A percentile compares a stretch with the other conserved stretches of the same genome.
Conservation (phyloP, 2,329 filamentous ascomycete species). For the Sporothrix phasma region DNA sequence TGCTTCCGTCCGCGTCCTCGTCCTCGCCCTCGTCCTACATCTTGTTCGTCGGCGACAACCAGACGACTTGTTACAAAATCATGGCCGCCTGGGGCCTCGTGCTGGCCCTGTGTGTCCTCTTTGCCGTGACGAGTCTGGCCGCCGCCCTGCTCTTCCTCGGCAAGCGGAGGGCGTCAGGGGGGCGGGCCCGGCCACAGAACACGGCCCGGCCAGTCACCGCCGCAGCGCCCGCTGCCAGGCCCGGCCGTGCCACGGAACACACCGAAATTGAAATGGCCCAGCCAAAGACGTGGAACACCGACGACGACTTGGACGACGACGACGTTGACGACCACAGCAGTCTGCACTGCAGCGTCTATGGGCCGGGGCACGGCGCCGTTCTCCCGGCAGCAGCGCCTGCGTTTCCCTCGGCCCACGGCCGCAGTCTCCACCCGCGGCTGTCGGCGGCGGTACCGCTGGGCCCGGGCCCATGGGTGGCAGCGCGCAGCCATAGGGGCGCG, state of each 20-base stretch:
- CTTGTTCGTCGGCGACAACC: conserved; percentile 41
- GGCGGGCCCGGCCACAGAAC: not conserved
- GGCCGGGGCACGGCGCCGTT: not conserved
- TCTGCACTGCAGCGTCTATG: not conserved
- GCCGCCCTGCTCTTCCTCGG: conserved; percentile 54
- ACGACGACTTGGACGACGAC: conserved; percentile 4
- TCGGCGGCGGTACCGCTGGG: not conserved
- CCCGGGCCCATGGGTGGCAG: no score
- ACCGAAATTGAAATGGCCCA: conserved; percentile 23
- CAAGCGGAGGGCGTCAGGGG: conserved; percentile 33
- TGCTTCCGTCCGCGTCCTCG: not conserved
- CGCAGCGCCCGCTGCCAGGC: no score
- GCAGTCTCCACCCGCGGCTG: not conserved
- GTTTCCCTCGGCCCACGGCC: not conserved
- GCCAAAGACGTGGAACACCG: not conserved
- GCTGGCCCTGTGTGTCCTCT: conserved; percentile 67
- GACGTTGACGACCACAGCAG: not conserved
- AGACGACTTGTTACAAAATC: conserved; percentile 66
- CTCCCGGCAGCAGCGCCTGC: not conserved
- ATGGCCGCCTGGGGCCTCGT: conserved; percentile 81
- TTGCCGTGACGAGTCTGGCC: conserved; percentile 51
- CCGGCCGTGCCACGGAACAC: conserved; percentile 7
- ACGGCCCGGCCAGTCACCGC: not conserved
- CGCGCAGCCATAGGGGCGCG: conserved; percentile 19
- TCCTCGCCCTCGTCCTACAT: conserved; percentile 30